A percentile compares a stretch with the other conserved stretches of the same genome.
These are phyloP conservation scores for Collybia nuda DNA, from an alignment of 768 basidiomycete genomes.

Conservation along the genomic window DNA sequence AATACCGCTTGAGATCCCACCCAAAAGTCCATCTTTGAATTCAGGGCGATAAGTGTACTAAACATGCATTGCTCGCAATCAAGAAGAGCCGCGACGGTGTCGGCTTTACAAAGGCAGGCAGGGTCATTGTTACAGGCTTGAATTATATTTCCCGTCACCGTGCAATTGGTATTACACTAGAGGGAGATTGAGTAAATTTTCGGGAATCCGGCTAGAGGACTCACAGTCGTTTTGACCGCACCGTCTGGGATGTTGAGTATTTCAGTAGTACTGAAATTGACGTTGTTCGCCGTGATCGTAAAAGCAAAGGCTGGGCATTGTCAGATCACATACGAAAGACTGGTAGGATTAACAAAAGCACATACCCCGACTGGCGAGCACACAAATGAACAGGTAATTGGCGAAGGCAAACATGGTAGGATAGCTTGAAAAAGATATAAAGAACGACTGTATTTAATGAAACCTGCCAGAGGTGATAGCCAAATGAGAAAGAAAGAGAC, in stretches of 20 bases:
- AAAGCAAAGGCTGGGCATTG: slow-evolving; percentile 38
- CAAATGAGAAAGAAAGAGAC: slow-evolving; percentile 9
- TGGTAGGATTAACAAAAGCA: neutral
- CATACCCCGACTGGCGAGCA: slow-evolving; percentile 63
- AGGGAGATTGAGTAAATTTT: slow-evolving; percentile 20
- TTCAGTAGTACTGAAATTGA: slow-evolving; percentile 37
- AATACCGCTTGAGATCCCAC: slow-evolving; percentile 64
- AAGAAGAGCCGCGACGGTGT: slow-evolving; percentile 41
- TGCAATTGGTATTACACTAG: slow-evolving; percentile 37
- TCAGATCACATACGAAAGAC: neutral
- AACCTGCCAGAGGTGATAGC: slow-evolving; percentile 6
- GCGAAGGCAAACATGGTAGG: slow-evolving; percentile 27
- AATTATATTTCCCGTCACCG: slow-evolving; percentile 19
- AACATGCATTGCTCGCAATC: slow-evolving; percentile 73
- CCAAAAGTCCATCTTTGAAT: slow-evolving; percentile 46
- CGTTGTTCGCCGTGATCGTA: slow-evolving; percentile 43
- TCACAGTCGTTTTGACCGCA: slow-evolving; percentile 24
- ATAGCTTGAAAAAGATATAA: neutral
- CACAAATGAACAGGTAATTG: slow-evolving; percentile 34
- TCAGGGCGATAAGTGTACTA: slow-evolving; percentile 46
- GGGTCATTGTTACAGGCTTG: slow-evolving; percentile 46
- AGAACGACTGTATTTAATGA: neutral
- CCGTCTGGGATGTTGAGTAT: slow-evolving; percentile 43
- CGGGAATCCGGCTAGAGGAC: slow-evolving; percentile 23
- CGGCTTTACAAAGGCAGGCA: slow-evolving; percentile 52